Percentiles rank a stretch among this genome's conserved stretches.
These are phyloP conservation scores for Plantago elongata DNA, from an alignment of 257 asterid species.

Conservation along the genomic window DNA sequence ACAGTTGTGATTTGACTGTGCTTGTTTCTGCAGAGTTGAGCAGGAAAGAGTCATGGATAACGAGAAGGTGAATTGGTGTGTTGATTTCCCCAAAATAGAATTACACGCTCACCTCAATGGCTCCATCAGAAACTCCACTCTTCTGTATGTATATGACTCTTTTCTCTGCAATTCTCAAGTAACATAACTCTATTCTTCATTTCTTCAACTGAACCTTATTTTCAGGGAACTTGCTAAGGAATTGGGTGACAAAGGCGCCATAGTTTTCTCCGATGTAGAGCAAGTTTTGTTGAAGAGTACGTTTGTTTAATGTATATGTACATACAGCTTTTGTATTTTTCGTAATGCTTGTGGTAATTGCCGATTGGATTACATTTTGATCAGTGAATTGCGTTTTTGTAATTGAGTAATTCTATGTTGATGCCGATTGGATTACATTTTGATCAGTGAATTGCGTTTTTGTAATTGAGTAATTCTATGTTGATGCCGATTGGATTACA, in stretches of 20 bases:
- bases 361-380: too few relatives aligned
- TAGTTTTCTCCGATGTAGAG: conserved; percentile 66
- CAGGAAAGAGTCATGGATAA: conserved; percentile 35
- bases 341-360: too few relatives aligned
- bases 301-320: not conserved
- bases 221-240: conserved; percentile 85
- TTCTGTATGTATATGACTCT: conserved; percentile 36
- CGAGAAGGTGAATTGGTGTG: conserved; percentile 51
- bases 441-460: too few relatives aligned
- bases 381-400: too few relatives aligned
- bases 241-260: conserved; percentile 54
- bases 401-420: too few relatives aligned
- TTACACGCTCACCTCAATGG: conserved; percentile 94
- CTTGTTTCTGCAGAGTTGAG: too few relatives aligned
- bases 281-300: conserved; percentile 66
- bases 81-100: conserved; percentile 73
- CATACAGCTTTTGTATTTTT: not conserved
- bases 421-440: too few relatives aligned
- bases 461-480: too few relatives aligned
- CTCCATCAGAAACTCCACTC: conserved; percentile 79
- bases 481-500: too few relatives aligned
- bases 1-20: too few relatives aligned
- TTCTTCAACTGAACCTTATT: conserved; percentile 5
- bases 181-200: not conserved
- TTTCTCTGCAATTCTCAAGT: not conserved